Conservation (phyloP, 495 filamentous ascomycete genomes). For the Filosporella fistucella region DNA sequence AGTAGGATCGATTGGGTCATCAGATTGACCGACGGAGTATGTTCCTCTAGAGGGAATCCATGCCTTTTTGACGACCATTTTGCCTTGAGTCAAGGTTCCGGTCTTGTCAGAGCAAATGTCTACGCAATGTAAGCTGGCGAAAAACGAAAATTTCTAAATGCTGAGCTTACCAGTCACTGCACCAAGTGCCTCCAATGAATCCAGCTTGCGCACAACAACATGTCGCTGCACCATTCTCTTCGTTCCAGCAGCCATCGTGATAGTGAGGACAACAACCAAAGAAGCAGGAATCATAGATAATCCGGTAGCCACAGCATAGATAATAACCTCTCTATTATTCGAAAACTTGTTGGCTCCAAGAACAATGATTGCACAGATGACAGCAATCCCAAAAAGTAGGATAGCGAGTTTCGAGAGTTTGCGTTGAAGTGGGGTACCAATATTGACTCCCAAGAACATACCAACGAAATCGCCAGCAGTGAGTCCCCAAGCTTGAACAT, state of each 20-base stretch:
- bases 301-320: conserved; percentile 55
- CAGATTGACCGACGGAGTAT: conserved; percentile 52
- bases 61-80: conserved; percentile 50
- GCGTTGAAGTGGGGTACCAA: conserved; percentile 49
- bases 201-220: conserved; percentile 47
- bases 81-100: conserved; percentile 67
- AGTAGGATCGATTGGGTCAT: conserved; percentile 51
- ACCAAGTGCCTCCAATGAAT: conserved; percentile 55
- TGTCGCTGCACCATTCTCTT: conserved; percentile 44
- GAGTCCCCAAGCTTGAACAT: conserved; percentile 63
- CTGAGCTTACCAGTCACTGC: conserved; percentile 42
- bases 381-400: conserved; percentile 41
- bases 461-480: conserved; percentile 63
- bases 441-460: conserved; percentile 62
- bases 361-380: conserved; percentile 47
- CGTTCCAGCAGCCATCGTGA: conserved; percentile 50
- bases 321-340: conserved; percentile 38
- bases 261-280: conserved; percentile 49
- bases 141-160: not conserved
- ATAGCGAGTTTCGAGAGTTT: conserved; percentile 47
- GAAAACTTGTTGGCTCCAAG: conserved; percentile 43
- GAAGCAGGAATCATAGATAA: conserved; percentile 53
- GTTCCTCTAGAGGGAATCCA: conserved; percentile 53
- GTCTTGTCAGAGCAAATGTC: conserved; percentile 74
- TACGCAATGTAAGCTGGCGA: not conserved